These are phyloP conservation scores for Talinum fruticosum DNA, from an alignment of 148 eudicot genomes.

Conservation along the genomic window DNA sequence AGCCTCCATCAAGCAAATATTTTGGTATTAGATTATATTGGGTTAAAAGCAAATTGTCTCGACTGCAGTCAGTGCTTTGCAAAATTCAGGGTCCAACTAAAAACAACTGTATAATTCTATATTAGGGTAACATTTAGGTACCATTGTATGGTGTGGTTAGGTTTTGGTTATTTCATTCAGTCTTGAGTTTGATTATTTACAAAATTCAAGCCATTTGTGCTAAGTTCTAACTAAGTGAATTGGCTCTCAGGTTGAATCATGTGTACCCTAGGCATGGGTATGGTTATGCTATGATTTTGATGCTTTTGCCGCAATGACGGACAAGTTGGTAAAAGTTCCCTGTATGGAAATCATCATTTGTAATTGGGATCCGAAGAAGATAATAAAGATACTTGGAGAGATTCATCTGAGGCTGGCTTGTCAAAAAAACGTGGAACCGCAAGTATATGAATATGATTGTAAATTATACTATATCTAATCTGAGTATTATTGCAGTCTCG, in stretches of 20 bases:
- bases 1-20: too few species aligned
- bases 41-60: too few species aligned
- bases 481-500: background rate
- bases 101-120: too few species aligned
- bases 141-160: background rate
- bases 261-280: background rate
- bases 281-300: slow-evolving; percentile 27
- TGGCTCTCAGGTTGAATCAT: slow-evolving; percentile 22
- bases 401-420: slow-evolving; percentile 8
- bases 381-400: slow-evolving; percentile 18
- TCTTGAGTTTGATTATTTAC: background rate
- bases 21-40: too few species aligned
- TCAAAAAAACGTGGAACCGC: slow-evolving; percentile 9
- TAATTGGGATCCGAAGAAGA: slow-evolving; percentile 16
- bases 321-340: slow-evolving; percentile 23
- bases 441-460: slow-evolving; percentile 25
- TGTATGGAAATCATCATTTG: slow-evolving; percentile 11
- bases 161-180: background rate
- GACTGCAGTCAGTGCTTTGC: too few species aligned
- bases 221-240: background rate
- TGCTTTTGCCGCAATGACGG: slow-evolving; percentile 15
- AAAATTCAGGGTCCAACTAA: too few species aligned
- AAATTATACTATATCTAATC: slow-evolving; percentile 21
- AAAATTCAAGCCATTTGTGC: background rate
- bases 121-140: background rate